Conservation (phyloP, 2,329 filamentous ascomycete species). For the Neonectria hederae region DNA sequence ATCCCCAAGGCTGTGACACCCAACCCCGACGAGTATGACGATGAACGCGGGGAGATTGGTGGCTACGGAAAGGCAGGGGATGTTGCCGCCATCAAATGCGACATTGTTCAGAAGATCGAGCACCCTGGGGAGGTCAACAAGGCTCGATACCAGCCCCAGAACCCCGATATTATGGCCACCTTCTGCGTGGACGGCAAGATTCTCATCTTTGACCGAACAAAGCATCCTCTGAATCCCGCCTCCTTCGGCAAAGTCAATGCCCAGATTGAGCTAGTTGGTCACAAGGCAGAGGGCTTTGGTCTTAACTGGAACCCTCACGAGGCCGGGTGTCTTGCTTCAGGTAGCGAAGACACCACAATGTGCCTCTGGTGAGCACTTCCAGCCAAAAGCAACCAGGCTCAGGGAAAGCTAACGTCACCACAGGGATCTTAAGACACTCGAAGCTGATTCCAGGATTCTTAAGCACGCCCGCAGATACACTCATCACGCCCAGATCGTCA, state of each 20-base stretch:
- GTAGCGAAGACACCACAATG: constrained; percentile 92
- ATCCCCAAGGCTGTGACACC: constrained; percentile 82
- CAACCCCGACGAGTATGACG: constrained; percentile 87
- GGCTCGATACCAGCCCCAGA: constrained; percentile 96
- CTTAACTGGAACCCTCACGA: constrained; percentile 90
- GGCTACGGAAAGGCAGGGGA: constrained; percentile 84
- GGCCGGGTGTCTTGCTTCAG: constrained; percentile 84
- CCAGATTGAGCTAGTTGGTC: constrained; percentile 86
- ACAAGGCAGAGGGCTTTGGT: constrained; percentile 89
- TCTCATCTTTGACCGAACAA: constrained; percentile 94
- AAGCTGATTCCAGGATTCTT: constrained; percentile 74
- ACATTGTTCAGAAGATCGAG: constrained; percentile 94
- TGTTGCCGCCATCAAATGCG: constrained; percentile 81
- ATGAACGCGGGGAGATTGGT: constrained; percentile 91
- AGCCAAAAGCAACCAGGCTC: neutral
- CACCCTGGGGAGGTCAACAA: constrained; percentile 99
- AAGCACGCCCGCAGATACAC: constrained; percentile 80
- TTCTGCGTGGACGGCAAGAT: constrained; percentile 88
- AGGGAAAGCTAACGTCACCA: constrained; percentile 25
- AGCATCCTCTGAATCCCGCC: constrained; percentile 82
- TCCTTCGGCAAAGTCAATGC: constrained; percentile 72
- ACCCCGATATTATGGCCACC: constrained; percentile 95
- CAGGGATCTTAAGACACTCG: constrained; percentile 83
- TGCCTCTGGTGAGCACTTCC: constrained; percentile 76
- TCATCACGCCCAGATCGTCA: constrained; percentile 90